These are phyloP conservation scores for Cenchrus fungigraminus DNA, from an alignment of 176 grass and related monocot genomes.

Conservation along the genomic window DNA sequence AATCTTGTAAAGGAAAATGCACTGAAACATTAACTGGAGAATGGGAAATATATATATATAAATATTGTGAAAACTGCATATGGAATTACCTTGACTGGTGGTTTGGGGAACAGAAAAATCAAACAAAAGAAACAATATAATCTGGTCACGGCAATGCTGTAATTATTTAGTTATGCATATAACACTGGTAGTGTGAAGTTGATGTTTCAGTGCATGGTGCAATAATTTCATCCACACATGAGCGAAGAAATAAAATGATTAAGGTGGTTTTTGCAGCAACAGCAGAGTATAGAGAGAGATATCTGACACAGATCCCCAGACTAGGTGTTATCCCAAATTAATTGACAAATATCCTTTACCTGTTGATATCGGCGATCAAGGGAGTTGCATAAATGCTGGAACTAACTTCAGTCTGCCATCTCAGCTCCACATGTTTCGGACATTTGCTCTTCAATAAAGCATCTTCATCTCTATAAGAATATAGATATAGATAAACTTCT, in stretches of 20 bases:
- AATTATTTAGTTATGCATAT: conserved; percentile 19
- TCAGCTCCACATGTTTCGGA: conserved; percentile 83
- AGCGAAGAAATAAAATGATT: conserved; percentile 13
- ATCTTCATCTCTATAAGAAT: conserved; percentile 81
- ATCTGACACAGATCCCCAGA: conserved; percentile 27
- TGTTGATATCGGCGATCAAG: conserved; percentile 95
- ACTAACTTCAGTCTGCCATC: conserved; percentile 99
- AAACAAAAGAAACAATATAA: conserved; percentile 12
- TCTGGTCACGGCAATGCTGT: background rate
- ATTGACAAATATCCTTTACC: conserved; percentile 52
- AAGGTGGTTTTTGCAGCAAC: background rate
- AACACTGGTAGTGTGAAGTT: conserved; percentile 25
- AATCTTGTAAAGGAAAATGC: conserved; percentile 26
- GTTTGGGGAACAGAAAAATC: conserved; percentile 16
- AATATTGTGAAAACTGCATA: conserved; percentile 22
- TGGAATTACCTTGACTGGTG: background rate
- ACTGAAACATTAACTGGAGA: background rate
- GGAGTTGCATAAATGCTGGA: conserved; percentile 97
- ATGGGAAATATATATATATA: conserved; percentile 1
- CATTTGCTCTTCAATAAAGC: conserved; percentile 80
- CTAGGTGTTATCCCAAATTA: conserved; percentile 8
- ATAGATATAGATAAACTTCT: conserved; percentile 3
- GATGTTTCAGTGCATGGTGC: background rate
- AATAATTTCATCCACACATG: background rate
- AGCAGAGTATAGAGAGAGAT: conserved; percentile 11